phyloP scores from a whole-genome alignment of 805 yeast genomes.

The Starmera amethionina region DNA sequence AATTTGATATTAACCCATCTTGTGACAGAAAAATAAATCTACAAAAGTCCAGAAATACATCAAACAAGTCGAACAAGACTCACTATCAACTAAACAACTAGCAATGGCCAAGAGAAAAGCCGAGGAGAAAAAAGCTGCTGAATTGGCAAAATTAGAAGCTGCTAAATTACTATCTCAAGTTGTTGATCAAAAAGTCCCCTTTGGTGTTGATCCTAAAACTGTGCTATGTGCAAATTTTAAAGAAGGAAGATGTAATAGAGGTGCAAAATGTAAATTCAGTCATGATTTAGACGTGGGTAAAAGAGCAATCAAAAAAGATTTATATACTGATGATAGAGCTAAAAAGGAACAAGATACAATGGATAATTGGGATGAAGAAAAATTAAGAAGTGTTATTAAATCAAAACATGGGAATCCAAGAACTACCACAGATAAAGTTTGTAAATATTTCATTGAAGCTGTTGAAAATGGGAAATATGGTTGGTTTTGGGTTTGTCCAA shows the following conservation, averaged over 20 bases:
- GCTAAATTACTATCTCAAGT: conserved; percentile 61
- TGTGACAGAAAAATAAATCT: conserved; percentile 64
- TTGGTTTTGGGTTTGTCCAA: conserved; percentile 98
- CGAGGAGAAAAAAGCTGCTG: conserved; percentile 85
- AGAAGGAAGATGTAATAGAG: conserved; percentile 76
- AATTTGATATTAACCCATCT: background rate
- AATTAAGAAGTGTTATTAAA: conserved; percentile 71
- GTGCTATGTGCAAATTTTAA: conserved; percentile 86
- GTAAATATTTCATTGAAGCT: conserved; percentile 91
- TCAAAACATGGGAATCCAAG: conserved; percentile 93
- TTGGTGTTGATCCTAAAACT: conserved; percentile 96
- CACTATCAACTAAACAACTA: conserved; percentile 57
- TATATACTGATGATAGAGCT: conserved; percentile 78
- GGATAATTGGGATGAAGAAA: conserved; percentile 97
- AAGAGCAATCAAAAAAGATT: conserved; percentile 81
- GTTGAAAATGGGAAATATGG: conserved; percentile 97
- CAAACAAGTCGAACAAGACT: conserved; percentile 50
- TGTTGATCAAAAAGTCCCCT: conserved; percentile 80
- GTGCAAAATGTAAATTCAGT: conserved; percentile 79
- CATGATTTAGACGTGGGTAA: conserved; percentile 83
- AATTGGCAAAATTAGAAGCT: conserved; percentile 81
- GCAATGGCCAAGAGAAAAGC: conserved; percentile 61
- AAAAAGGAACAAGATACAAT: conserved; percentile 73
- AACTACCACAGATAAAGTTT: conserved; percentile 90
- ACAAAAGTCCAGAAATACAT: conserved; percentile 75